Conservation (phyloP, 306 rosid species). For the Acmispon strigosus region DNA sequence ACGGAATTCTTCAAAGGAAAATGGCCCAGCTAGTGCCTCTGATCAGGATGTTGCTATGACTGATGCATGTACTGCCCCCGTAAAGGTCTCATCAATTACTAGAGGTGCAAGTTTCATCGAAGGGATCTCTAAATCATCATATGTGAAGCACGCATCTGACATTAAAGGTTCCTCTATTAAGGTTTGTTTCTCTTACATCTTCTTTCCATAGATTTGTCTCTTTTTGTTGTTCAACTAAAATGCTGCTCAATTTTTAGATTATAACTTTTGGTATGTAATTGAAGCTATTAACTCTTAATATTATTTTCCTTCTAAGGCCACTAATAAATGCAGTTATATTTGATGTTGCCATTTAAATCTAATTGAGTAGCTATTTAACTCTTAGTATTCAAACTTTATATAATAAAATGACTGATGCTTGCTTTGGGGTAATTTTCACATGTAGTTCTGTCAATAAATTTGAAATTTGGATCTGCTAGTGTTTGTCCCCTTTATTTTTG, state of each 20-base stretch:
- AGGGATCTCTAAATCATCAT: constrained; percentile 87
- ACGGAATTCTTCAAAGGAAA: constrained; percentile 74
- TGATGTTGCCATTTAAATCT: too few relatives aligned
- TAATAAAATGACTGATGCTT: too few relatives aligned
- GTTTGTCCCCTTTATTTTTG: too few relatives aligned
- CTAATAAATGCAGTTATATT: too few relatives aligned
- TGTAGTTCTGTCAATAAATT: too few relatives aligned
- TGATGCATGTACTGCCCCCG: constrained; percentile 67
- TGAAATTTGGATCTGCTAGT: too few relatives aligned
- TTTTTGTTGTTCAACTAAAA: neutral
- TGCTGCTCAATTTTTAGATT: neutral
- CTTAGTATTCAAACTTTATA: too few relatives aligned
- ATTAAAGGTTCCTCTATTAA: constrained; percentile 83
- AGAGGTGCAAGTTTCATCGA: constrained; percentile 86
- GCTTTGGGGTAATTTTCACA: too few relatives aligned
- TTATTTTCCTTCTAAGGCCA: neutral
- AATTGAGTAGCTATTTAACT: too few relatives aligned
- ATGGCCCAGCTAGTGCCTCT: constrained; percentile 62
- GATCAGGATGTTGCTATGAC: constrained; percentile 96
- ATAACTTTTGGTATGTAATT: neutral
- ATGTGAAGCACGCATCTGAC: constrained; percentile 81
- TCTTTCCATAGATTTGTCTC: neutral
- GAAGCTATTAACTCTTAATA: neutral
- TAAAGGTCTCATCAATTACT: constrained; percentile 47
- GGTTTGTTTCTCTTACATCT: constrained; percentile 44